Evolutionary conservation across 768 basidiomycete genomes (phyloP), one percentile per base, ranked within the genome.

Genomic region (Holtermanniella nyarrowii): DNA sequence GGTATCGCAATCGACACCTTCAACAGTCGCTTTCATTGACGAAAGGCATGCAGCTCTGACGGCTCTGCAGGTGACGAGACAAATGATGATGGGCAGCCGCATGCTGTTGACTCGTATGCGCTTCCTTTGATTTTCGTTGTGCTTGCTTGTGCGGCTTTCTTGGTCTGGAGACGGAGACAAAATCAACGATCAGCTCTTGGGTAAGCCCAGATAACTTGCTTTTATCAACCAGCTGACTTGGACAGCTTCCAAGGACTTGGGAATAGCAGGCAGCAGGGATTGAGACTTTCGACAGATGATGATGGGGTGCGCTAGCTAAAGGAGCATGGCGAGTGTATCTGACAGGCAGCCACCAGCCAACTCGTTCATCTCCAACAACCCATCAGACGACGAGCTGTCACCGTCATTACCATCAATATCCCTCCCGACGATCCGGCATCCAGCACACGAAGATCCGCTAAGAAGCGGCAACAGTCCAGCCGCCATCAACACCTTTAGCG

Each of bases 321-420:
- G n/a, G 10, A 44, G n/a, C 22, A 11, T 40, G n/a, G 18, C 49
- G 45, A 45, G 11, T 43, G 41, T 31, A 25, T 43, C 25, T 13
- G 22, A 39, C 11, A 44, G 48, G 40, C 26, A 66, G 64, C 64
- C 64, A 5, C 52, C 64, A 18, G 23, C 59, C 25, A 51, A 59
- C 13, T 46, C 54, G 1, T 66, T 66, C 53, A 61, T 61, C 18
- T 46, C 54, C 40, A 59, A 63, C 39, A 63, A 66, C 46, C 61
- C 59, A 0, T 66, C 64, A 11, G 59, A 59, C 21, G 64, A 66
- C 27, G 62, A 61, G 11, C 56, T 66, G 1, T 37, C 31, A 16
- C 64, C 64, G 4, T 26, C 50, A 25, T 52, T 57, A 25, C 53
- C 55, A 5, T 44, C 57, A 10, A 37, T 50, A 11, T 53, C 58